Evolutionary conservation across 1,284 basidiomycete species (phyloP).

Genomic region (Rhodotorula glutinis): DNA sequence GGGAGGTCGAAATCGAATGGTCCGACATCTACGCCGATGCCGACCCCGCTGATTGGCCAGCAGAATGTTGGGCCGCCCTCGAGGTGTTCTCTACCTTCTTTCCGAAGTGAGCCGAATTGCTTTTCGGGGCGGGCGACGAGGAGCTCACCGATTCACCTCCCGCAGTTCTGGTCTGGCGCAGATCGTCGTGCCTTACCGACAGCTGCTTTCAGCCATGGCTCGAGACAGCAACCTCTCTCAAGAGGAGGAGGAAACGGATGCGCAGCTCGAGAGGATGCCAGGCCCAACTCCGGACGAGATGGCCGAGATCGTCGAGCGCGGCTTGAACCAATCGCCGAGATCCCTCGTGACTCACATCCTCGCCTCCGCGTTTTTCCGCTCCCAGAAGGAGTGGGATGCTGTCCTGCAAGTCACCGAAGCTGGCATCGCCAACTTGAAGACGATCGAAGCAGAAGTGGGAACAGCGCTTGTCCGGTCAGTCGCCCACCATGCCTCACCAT

Average conservation of each 20-base stretch:
- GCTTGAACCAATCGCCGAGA: conserved; percentile 57
- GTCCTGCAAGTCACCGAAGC: conserved; percentile 68
- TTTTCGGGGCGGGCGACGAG: not conserved
- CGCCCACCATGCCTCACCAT: not conserved
- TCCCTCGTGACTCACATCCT: conserved; percentile 72
- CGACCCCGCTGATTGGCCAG: not conserved
- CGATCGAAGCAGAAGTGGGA: conserved; percentile 62
- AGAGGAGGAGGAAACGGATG: conserved; percentile 1
- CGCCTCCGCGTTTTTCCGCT: conserved; percentile 51
- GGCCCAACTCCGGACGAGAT: conserved; percentile 49
- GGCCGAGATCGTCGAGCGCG: conserved; percentile 49
- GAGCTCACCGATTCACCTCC: not conserved
- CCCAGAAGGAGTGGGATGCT: conserved; percentile 74
- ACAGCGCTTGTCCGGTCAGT: conserved; percentile 54
- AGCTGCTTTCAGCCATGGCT: not conserved
- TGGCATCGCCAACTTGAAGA: conserved; percentile 61
- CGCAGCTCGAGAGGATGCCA: not conserved
- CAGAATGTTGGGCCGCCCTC: not conserved
- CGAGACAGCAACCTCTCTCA: not conserved
- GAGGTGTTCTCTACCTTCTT: conserved; percentile 54
- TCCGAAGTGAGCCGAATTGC: conserved; percentile 53
- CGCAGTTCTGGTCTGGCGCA: conserved; percentile 30
- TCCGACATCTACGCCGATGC: conserved; percentile 61
- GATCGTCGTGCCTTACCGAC: conserved; percentile 8
- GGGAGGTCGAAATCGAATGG: conserved; percentile 74